Conservation (phyloP, 164 flowering plant genomes). For the Santalum album region DNA sequence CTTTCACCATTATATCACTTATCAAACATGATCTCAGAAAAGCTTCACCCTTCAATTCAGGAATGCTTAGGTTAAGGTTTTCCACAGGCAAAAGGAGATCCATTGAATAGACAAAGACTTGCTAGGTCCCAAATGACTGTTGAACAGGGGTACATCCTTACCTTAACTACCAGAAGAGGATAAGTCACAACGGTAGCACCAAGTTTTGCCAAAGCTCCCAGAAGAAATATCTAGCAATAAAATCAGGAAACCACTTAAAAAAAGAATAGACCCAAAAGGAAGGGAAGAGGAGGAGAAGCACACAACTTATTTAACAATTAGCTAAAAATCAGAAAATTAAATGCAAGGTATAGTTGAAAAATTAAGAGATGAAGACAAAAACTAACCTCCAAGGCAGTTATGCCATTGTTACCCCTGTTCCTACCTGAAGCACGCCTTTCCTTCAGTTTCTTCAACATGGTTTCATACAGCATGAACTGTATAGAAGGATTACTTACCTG, state of each 20-base stretch:
- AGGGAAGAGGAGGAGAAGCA: background rate
- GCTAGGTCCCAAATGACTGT: background rate
- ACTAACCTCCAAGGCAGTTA: slow-evolving; percentile 78
- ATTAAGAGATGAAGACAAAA: background rate
- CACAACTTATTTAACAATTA: too few species aligned
- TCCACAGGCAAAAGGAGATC: too few species aligned
- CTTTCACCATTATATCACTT: too few species aligned
- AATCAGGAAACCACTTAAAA: slow-evolving; percentile 3
- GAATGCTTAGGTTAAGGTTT: too few species aligned
- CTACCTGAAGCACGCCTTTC: slow-evolving; percentile 37
- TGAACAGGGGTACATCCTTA: slow-evolving; percentile 13
- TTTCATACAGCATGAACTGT: slow-evolving; percentile 94
- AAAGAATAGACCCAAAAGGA: too few species aligned
- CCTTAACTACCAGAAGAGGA: slow-evolving; percentile 98
- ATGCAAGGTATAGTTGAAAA: background rate
- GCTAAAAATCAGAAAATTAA: too few species aligned
- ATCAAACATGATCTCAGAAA: too few species aligned
- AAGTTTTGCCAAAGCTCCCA: slow-evolving; percentile 95
- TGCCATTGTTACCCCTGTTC: slow-evolving; percentile 31
- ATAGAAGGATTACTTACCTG: slow-evolving; percentile 97
- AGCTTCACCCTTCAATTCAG: too few species aligned
- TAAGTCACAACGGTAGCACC: slow-evolving; percentile 94
- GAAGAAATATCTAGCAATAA: slow-evolving; percentile 60
- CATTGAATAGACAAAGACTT: background rate
- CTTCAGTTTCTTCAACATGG: slow-evolving; percentile 78